These are phyloP conservation scores for Camellia oleifera DNA, from an alignment of 179 eudicot species.

Conservation along the genomic window DNA sequence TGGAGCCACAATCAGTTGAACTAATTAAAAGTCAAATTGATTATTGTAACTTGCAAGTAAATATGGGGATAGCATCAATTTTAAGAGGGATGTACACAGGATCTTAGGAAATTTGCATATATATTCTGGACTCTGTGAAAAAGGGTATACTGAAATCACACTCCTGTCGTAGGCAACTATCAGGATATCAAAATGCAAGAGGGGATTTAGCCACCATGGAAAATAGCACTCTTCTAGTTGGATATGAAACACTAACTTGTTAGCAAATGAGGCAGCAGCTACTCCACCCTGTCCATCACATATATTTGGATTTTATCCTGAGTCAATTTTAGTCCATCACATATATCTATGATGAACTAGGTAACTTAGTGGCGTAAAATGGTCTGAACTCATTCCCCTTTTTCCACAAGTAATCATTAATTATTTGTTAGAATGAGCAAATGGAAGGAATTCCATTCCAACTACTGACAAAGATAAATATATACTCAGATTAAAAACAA, in stretches of 20 bases:
- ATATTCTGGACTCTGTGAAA: not conserved
- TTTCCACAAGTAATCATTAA: too few species aligned
- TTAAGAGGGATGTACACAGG: slow-evolving; percentile 1
- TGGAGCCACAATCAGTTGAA: not conserved
- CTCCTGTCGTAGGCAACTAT: not conserved
- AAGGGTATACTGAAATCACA: not conserved
- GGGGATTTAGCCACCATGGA: not conserved
- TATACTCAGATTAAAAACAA: too few species aligned
- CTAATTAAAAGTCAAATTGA: not conserved
- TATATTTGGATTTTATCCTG: slow-evolving; percentile 17
- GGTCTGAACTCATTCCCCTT: too few species aligned
- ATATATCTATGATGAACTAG: too few species aligned
- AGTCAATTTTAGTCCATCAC: too few species aligned
- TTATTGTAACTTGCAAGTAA: not conserved
- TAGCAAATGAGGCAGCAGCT: slow-evolving; percentile 73
- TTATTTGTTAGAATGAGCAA: too few species aligned
- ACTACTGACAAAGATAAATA: too few species aligned
- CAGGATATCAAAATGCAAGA: not conserved
- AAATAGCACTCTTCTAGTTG: slow-evolving; percentile 5
- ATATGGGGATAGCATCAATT: not conserved
- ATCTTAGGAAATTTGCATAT: not conserved
- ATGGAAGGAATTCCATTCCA: too few species aligned
- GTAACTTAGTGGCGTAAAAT: too few species aligned
- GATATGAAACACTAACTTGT: slow-evolving; percentile 65
- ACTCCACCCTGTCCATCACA: slow-evolving; percentile 99